Conservation (phyloP, 768 basidiomycete genomes). For the Amanita fuliginea region DNA sequence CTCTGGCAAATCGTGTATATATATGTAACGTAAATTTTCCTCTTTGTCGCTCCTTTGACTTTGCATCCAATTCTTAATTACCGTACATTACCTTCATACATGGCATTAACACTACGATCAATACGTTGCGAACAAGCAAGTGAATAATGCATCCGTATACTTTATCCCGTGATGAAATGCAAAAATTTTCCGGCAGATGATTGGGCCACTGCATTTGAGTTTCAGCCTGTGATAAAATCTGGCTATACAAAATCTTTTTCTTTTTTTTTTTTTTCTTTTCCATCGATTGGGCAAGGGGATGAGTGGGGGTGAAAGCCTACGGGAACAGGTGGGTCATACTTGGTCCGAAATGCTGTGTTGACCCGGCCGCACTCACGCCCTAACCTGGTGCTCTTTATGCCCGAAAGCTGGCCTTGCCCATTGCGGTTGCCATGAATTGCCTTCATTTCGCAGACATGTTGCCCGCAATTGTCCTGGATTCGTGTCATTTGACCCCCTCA, state of each 20-base stretch:
- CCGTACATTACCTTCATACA: slow-evolving; percentile 5
- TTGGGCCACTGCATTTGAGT: neutral
- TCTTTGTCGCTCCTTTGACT: neutral
- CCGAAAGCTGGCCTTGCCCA: neutral
- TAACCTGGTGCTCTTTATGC: neutral
- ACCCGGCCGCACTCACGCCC: neutral
- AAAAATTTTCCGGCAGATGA: neutral
- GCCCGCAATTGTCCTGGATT: neutral
- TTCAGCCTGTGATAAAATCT: neutral
- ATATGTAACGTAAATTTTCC: slow-evolving; percentile 6
- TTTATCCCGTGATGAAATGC: neutral
- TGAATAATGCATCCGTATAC: neutral
- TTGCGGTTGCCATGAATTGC: neutral
- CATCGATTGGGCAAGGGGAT: neutral
- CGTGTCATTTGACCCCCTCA: neutral
- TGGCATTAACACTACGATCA: slow-evolving; percentile 4
- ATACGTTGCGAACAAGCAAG: slow-evolving; percentile 1
- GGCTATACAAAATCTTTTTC: neutral
- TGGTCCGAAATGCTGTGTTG: slow-evolving; percentile 1
- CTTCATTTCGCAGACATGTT: neutral
- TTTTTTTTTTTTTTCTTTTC: no score
- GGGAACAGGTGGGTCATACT: slow-evolving; percentile 3
- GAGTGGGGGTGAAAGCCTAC: neutral
- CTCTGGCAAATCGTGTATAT: slow-evolving; percentile 6
- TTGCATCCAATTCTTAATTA: slow-evolving; percentile 7